Percentiles rank a stretch among this genome's conserved stretches.
Evolutionary conservation across 1,284 basidiomycete genomes (phyloP).

Genomic region (Tylopilus sp.): DNA sequence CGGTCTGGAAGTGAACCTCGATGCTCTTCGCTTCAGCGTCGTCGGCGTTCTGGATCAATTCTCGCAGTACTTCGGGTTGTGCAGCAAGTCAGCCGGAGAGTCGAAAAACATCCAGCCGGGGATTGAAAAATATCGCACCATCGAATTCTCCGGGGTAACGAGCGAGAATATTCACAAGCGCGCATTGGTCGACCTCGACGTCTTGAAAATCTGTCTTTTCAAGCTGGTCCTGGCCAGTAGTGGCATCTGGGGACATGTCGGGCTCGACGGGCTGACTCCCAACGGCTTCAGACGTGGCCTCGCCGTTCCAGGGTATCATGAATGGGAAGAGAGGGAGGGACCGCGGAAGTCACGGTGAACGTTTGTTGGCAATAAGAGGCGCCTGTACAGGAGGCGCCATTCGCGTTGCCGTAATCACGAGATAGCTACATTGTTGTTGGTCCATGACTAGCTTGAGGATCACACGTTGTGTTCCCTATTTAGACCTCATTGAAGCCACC

Average conservation of each 20-base stretch:
- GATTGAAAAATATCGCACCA: conserved; percentile 7
- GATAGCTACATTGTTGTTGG: conserved; percentile 13
- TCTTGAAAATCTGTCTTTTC: conserved; percentile 7
- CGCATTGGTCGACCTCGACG: conserved; percentile 29
- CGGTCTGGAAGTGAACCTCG: conserved; percentile 84
- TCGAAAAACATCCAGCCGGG: not conserved
- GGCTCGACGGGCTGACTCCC: not conserved
- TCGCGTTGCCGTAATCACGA: conserved; percentile 3
- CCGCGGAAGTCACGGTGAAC: not conserved
- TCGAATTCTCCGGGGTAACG: conserved; percentile 36
- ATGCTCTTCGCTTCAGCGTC: conserved; percentile 87
- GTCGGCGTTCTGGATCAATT: conserved; percentile 95
- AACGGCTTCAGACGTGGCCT: conserved; percentile 8
- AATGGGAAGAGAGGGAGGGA: not conserved
- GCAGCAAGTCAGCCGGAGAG: not conserved
- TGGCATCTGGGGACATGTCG: conserved; percentile 3
- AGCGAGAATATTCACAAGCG: conserved; percentile 32
- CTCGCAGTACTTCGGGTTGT: conserved; percentile 76
- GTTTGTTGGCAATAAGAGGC: not conserved
- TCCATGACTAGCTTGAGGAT: conserved; percentile 4
- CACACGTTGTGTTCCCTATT: conserved; percentile 2
- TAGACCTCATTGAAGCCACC: too few species aligned
- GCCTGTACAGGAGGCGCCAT: not conserved
- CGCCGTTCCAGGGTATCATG: conserved; percentile 11
- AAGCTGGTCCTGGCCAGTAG: too few species aligned